Base-by-base conservation (phyloP, 2,329 filamentous ascomycete species). In the Colletotrichum sp. region DNA sequence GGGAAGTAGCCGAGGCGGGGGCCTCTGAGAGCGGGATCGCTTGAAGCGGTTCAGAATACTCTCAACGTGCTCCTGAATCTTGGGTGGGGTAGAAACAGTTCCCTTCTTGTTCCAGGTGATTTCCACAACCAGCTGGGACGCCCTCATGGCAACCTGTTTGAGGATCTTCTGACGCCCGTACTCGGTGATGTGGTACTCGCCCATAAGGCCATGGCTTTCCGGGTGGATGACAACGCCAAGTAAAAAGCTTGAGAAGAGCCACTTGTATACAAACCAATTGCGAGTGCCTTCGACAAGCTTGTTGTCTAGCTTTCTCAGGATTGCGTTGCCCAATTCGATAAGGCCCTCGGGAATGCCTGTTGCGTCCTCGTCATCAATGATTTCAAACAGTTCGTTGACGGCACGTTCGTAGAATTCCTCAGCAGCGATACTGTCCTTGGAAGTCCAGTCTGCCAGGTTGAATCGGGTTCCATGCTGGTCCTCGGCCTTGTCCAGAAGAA, bases 131-230 rank as follows among this genome's bases (percentile, higher is more conserved):
- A 95, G 90, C 80, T 94, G 93, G 82, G 96, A 94, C 66, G 95
- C 94, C 77, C 94, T 92, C 82, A 94, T 92, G 71, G 94, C 95
- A 72, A 98, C 93, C 82, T 96, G 94, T 80, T 93, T 93, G 72
- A 94, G 86, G 72, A 94, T 94, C 84, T 93, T 96, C 81, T 98
- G 95, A 59, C 97, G 92, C 57, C 95, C 96, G 84, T 96, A 95
- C 79, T 98, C 95, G 66, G 95, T 96, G 80, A 99, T 95, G 85
- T 98, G 95, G 83, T 98, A 96, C 80, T 98, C 95, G 72, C 95
- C 91, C 88, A 99, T 93, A 86, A 94, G 92, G 71, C 92, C 91
- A 79, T 92, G 90, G 68, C 90, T 96, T 90, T 99, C 97, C 13
- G 97, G 97, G 81, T 97, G 95, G 64, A 95, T 95, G 81, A 99